Conservation (phyloP, 129 eudicot species). For the Saussurea involucrata region DNA sequence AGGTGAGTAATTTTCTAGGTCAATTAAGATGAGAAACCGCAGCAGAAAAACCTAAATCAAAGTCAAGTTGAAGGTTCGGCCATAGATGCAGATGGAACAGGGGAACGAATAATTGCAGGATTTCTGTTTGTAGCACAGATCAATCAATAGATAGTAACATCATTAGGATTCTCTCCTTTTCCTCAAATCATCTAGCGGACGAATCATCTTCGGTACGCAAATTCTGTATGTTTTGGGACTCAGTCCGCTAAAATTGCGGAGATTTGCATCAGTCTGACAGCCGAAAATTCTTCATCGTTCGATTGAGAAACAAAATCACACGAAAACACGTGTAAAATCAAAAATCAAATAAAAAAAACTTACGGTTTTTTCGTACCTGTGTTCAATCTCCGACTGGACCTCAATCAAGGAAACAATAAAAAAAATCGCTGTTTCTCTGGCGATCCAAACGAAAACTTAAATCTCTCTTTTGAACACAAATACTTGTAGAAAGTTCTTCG, state of each 20-base stretch:
- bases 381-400: background rate
- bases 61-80: background rate
- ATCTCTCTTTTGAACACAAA: background rate
- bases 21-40: background rate
- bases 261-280: constrained; percentile 4
- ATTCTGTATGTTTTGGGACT: background rate
- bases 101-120: background rate
- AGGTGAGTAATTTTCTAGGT: background rate
- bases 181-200: background rate
- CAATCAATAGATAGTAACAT: background rate
- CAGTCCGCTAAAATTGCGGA: background rate
- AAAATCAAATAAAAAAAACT: background rate
- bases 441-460: background rate
- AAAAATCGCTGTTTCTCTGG: constrained; percentile 5
- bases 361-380: constrained; percentile 21
- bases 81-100: background rate
- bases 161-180: background rate
- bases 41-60: background rate
- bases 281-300: constrained; percentile 1
- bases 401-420: background rate
- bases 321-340: constrained; percentile 7
- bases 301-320: constrained; percentile 1
- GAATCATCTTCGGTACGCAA: constrained; percentile 5
- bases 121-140: background rate
- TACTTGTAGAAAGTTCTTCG: background rate